These are phyloP conservation scores for Pterocarpus santalinus DNA, from an alignment of 306 rosid species.

Conservation along the genomic window DNA sequence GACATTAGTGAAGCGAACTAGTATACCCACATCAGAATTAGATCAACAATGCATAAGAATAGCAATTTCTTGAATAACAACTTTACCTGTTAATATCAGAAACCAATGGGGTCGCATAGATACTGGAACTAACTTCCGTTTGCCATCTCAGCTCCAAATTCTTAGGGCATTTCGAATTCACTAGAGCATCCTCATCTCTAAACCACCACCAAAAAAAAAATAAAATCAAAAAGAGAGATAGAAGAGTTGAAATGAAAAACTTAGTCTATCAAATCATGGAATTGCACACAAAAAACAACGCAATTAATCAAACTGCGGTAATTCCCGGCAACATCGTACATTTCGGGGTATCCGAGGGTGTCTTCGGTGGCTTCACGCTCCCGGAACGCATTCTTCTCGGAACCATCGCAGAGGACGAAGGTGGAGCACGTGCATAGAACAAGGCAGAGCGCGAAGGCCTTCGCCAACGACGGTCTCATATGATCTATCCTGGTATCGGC, in stretches of 20 bases:
- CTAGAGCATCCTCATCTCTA: conserved; percentile 92
- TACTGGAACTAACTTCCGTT: conserved; percentile 97
- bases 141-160: conserved; percentile 99
- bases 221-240: conserved; percentile 4
- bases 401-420: conserved; percentile 60
- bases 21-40: conserved; percentile 18
- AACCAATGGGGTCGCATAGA: conserved; percentile 92
- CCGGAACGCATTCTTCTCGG: conserved; percentile 74
- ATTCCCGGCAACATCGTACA: conserved; percentile 51
- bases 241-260: conserved; percentile 5
- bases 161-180: conserved; percentile 87
- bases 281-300: background rate
- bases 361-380: conserved; percentile 95
- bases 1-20: conserved; percentile 11
- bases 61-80: conserved; percentile 2
- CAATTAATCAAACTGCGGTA: background rate
- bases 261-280: conserved; percentile 4
- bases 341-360: conserved; percentile 77
- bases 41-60: background rate
- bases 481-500: conserved; percentile 42
- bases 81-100: conserved; percentile 91
- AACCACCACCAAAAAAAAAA: background rate
- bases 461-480: conserved; percentile 65
- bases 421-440: conserved; percentile 52
- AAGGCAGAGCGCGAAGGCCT: conserved; percentile 55